Evolutionary conservation across 495 filamentous ascomycete genomes (phyloP), one percentile per base, ranked within the genome.

Genomic region (Chaetomium fimeti): DNA sequence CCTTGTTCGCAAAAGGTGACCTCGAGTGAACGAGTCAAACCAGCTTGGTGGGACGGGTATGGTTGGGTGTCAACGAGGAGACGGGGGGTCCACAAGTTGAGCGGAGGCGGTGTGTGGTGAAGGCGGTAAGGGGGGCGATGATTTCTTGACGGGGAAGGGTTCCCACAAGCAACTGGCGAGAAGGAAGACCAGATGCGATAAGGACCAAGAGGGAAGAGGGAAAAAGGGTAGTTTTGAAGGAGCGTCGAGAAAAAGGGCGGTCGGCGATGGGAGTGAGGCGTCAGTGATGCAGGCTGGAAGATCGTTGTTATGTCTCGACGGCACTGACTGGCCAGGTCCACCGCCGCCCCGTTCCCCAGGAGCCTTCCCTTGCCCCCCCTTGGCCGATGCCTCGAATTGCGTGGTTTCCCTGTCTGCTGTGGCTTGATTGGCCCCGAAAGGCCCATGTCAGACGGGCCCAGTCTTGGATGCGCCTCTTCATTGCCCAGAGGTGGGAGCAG

Each of bases 1-100:
- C 57, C 56, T 52, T 47, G 56, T 32, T 67, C 57, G 62, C 43
- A 47, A 47, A 63, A n/a, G 51, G 16, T 68, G 71, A 76, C 64
- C 64, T 75, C 71, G 69, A 74, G 66, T 68, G 62, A 77, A 75
- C 76, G 72, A 68, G 74, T 75, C 74, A 74, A 72, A 61, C 55
- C 65, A 54, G 60, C 51, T 25, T 64, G 54, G 43, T 58, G 32
- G 28, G 40, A 40, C 28, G 58, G 58, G 51, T 61, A 36, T 36
- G 65, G 69, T 69, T 72, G 70, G 69, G 68, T 64, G 60, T 59
- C 62, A 61, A 67, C 58, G 49, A 62, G 45, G 38, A 18, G 42
- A 52, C 32, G 32, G 32, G 32, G 54, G 62, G 56, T 63, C 53
- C 40, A 63, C 59, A 62, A 62, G 58, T 57, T 53, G 53, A 61